These are phyloP conservation scores for Cladorrhinum samala DNA, from an alignment of 495 filamentous ascomycete genomes.

Conservation along the genomic window DNA sequence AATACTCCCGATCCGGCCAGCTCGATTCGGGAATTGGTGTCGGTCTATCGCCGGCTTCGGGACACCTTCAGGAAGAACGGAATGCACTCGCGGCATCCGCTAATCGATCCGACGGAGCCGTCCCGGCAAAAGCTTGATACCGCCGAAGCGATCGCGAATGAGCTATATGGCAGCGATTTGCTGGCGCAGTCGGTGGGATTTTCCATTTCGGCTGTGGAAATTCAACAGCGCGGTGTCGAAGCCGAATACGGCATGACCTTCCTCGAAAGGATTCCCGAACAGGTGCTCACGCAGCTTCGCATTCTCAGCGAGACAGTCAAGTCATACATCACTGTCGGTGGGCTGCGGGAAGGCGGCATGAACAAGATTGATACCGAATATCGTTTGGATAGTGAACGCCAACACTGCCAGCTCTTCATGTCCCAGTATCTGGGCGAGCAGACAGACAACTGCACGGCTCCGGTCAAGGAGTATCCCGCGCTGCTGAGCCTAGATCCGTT, in stretches of 20 bases:
- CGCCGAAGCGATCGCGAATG: constrained; percentile 15
- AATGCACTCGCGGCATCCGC: constrained; percentile 45
- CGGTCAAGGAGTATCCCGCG: constrained; percentile 51
- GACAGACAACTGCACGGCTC: constrained; percentile 19
- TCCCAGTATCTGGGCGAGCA: constrained; percentile 41
- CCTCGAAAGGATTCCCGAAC: constrained; percentile 76
- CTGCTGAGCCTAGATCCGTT: constrained; percentile 75
- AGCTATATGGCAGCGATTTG: constrained; percentile 57
- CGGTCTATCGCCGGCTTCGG: constrained; percentile 72
- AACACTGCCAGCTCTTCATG: constrained; percentile 72
- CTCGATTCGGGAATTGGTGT: constrained; percentile 64
- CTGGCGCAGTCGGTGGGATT: constrained; percentile 71
- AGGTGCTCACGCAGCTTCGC: constrained; percentile 80
- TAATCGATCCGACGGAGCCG: not conserved
- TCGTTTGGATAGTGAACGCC: constrained; percentile 59
- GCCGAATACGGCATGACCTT: constrained; percentile 68
- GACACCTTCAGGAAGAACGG: constrained; percentile 71
- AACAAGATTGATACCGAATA: constrained; percentile 64
- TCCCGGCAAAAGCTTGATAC: not conserved
- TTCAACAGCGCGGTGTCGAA: constrained; percentile 81
- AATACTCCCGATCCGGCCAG: constrained; percentile 28
- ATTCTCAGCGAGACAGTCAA: constrained; percentile 82
- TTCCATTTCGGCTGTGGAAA: constrained; percentile 88
- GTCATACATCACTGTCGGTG: constrained; percentile 76
- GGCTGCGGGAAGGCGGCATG: constrained; percentile 49